phyloP scores from a whole-genome alignment of 306 rosid species.

The Vigna angularis region DNA sequence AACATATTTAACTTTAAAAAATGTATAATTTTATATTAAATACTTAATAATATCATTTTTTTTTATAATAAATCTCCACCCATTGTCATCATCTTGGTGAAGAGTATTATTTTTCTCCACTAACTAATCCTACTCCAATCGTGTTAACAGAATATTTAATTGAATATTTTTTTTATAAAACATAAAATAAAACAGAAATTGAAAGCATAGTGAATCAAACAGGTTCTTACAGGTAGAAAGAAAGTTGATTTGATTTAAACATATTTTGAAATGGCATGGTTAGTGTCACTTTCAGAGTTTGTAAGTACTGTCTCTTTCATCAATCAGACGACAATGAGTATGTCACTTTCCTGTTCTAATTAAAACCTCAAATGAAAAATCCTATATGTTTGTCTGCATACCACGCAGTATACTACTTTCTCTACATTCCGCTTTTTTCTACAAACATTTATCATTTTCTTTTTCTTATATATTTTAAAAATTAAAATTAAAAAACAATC shows the following conservation, averaged over 20 bases:
- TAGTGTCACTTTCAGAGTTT: conserved; percentile 4
- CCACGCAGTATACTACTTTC: not conserved
- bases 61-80: too few relatives aligned
- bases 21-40: too few relatives aligned
- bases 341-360: conserved; percentile 12
- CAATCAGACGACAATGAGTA: not conserved
- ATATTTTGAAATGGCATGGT: not conserved
- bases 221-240: not conserved
- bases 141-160: too few relatives aligned
- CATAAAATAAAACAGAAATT: too few relatives aligned
- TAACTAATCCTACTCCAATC: too few relatives aligned
- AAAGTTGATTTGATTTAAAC: conserved; percentile 1
- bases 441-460: not conserved
- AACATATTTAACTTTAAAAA: too few relatives aligned
- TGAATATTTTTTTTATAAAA: too few relatives aligned
- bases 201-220: not conserved
- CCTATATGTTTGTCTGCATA: conserved; percentile 36
- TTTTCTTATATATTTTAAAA: not conserved
- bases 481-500: not conserved
- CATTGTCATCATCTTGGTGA: too few relatives aligned
- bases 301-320: not conserved
- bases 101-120: too few relatives aligned
- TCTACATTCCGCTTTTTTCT: not conserved
- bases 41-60: too few relatives aligned
- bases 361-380: conserved; percentile 11